A percentile compares a stretch with the other conserved stretches of the same genome.
Evolutionary conservation across 1,139 yeast species (phyloP).

Genomic region (Pneumocystis sp.): DNA sequence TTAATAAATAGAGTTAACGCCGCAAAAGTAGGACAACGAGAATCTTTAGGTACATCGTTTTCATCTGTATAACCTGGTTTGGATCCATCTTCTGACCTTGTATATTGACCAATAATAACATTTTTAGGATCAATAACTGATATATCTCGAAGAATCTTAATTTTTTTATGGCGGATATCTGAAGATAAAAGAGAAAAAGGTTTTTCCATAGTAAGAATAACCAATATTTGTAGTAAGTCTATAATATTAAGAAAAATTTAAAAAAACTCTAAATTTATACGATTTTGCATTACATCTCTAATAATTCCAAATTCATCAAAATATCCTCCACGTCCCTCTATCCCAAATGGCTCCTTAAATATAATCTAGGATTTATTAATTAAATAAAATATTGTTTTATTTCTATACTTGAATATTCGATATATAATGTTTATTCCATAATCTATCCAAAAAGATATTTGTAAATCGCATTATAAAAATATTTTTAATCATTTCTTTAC

Average conservation of each 20-base stretch:
- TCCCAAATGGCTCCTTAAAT: conserved; percentile 93
- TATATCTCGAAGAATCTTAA: conserved; percentile 73
- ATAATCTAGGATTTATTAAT: conserved; percentile 30
- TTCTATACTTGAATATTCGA: conserved; percentile 44
- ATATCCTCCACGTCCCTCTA: conserved; percentile 98
- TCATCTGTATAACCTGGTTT: conserved; percentile 90
- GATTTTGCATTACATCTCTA: conserved; percentile 98
- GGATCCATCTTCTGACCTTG: conserved; percentile 64
- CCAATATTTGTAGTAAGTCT: conserved; percentile 72
- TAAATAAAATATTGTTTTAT: neutral
- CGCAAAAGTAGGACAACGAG: conserved; percentile 85
- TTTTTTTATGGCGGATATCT: conserved; percentile 90
- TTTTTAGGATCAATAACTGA: conserved; percentile 51
- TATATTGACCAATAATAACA: conserved; percentile 76
- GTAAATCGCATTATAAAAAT: conserved; percentile 79
- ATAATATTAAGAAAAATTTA: neutral
- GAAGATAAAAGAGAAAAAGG: conserved; percentile 85
- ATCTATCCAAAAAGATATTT: conserved; percentile 65
- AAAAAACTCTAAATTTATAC: neutral
- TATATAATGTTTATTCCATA: conserved; percentile 74
- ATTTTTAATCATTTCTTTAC: conserved; percentile 96
- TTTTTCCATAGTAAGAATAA: conserved; percentile 87
- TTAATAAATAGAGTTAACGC: conserved; percentile 63
- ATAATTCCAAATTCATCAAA: conserved; percentile 90
- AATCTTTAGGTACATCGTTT: conserved; percentile 66